Evolutionary conservation across 2,329 filamentous ascomycete species (phyloP).

Genomic region (Orbilia brochopaga): DNA sequence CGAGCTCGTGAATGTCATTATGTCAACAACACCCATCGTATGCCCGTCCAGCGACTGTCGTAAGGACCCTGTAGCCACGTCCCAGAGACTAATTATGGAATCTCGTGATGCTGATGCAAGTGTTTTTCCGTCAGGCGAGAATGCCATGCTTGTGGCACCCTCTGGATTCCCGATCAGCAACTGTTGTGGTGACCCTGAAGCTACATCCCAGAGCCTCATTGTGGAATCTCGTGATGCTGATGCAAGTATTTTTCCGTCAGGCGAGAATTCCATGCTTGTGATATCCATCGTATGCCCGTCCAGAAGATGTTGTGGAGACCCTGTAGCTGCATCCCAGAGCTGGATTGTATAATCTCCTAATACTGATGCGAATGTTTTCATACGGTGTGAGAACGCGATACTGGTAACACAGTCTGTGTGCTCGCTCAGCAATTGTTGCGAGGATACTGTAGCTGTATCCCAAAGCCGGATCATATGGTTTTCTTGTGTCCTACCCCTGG

Average conservation of each 20-base stretch:
- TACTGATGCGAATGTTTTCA: conserved; percentile 79
- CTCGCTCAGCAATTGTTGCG: neutral
- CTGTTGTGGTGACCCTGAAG: no score
- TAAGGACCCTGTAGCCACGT: neutral
- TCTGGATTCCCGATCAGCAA: no score
- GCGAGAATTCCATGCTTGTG: no score
- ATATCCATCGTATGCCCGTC: no score
- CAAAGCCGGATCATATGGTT: conserved; percentile 4
- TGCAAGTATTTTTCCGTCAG: no score
- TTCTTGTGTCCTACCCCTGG: no score
- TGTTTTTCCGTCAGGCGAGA: neutral
- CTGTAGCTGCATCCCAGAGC: conserved; percentile 9
- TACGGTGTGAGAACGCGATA: conserved; percentile 78
- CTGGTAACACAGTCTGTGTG: neutral
- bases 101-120: conserved; percentile 71
- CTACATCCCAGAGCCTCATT: no score
- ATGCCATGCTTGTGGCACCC: no score
- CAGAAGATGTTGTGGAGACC: neutral
- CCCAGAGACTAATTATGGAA: conserved; percentile 8
- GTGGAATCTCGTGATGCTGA: no score
- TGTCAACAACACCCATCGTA: no score
- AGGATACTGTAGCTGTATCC: neutral
- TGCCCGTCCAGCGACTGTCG: no score
- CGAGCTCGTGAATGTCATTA: no score
- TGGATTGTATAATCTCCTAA: neutral